Evolutionary conservation across 1,139 yeast species (phyloP), one percentile per base, ranked within the genome.

Genomic region (Nakaseomyces delphensis): DNA sequence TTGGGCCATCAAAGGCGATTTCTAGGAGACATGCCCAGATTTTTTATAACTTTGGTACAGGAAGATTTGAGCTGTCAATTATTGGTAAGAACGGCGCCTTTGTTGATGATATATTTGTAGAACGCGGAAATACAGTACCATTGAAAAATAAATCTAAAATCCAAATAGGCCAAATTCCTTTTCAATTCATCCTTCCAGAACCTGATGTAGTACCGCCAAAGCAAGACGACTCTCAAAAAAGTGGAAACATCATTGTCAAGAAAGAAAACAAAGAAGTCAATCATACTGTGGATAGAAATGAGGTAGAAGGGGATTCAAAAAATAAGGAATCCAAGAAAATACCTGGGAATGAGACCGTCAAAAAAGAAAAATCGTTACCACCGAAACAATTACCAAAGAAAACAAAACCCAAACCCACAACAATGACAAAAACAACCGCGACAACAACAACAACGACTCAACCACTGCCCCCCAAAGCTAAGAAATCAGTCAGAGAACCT

Each of bases 41-140:
- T 16, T 89, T 87, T 60, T 91, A 89, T 66, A 89, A 91, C 60
- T 91, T 91, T 64, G 96, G 96, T 4, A 85, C 94, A 4, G 96
- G 87, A 59, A 66, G 94, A 51, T 91, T 89, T 58, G 97, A 89
- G 64, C 65, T 91, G 35, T 81, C 94, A 9, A 87, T 91, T 3
- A 69, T 87, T 52, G 98, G 98, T 18, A 73, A 95, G 54, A 91
- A 91, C 59, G 98, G 98, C 27, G 96, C 96, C 0, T 91, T 89
- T 68, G 95, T 91, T 3, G 91, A 89, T 62, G 95, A 87, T 53
- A 69, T 70, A 25, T 91, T 87, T 61, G 81, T 89, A 10, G 96
- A 85, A 57, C 77, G 83, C 47, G 96, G 95, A 9, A 79, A 84
- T 36, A 89, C 97, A 0, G 86, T 87, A 4, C 95, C 95, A 1